Evolutionary conservation across 192 early-diverging fungal species (phyloP).

Genomic region (Lobulomyces angularis): DNA sequence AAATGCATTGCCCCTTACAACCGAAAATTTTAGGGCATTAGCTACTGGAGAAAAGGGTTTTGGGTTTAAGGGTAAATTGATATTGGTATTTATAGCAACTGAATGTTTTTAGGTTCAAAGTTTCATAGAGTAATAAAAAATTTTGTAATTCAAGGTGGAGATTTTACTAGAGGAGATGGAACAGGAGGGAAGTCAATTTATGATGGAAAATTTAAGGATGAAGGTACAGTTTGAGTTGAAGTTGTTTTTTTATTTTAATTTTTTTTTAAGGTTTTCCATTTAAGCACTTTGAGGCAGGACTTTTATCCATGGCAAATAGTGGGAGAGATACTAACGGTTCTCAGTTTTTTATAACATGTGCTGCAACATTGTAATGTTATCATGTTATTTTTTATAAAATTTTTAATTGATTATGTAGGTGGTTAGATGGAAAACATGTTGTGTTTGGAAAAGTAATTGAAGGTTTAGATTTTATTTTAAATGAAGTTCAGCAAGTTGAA

Average conservation of each 20-base stretch:
- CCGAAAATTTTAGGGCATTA: constrained; percentile 19
- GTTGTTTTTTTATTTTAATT: no score
- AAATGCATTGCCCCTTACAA: constrained; percentile 37
- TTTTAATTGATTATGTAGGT: constrained; percentile 12
- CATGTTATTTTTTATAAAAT: constrained; percentile 13
- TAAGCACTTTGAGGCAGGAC: constrained; percentile 11
- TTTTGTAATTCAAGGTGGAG: constrained; percentile 76
- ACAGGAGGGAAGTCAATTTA: constrained; percentile 36
- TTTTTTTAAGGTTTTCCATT: no score
- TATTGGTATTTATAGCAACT: no score
- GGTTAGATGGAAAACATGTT: constrained; percentile 48
- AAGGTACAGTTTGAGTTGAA: constrained; percentile 31
- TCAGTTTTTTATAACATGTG: constrained; percentile 37
- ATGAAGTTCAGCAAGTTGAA: no score
- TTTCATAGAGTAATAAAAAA: constrained; percentile 23
- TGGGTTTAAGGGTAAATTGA: constrained; percentile 76
- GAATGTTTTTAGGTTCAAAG: no score
- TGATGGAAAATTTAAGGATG: constrained; percentile 44
- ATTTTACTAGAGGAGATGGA: constrained; percentile 44
- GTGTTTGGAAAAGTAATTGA: constrained; percentile 52
- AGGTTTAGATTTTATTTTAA: constrained; percentile 45
- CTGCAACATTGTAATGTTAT: constrained; percentile 10
- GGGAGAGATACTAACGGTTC: constrained; percentile 54
- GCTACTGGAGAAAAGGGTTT: constrained; percentile 37
- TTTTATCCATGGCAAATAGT: constrained; percentile 44